Base-by-base conservation (phyloP, 441 rosid genomes). In the Pelargonium australe region DNA sequence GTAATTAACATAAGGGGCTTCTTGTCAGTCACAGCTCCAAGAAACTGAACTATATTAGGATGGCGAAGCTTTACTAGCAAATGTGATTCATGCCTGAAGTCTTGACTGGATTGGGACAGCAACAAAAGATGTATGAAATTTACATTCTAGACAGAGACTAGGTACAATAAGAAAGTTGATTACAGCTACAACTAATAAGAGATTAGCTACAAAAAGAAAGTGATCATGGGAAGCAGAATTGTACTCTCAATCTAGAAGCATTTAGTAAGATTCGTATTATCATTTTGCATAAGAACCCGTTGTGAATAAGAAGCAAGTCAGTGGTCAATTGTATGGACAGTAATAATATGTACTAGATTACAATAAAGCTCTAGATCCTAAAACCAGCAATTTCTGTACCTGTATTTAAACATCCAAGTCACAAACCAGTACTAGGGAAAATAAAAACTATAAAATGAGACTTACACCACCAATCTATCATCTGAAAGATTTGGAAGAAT, bases 1-100 rank as follows among this genome's bases (percentile, higher is more conserved):
- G 98, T 95, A 67, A 95, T 92, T 78, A 95, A 80, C 99, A 95
- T 92, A 73, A 92, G 95, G 16, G 99, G 99, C 86, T 95, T 95
- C 88, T 83, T 89, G 76, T 95, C 96, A 0, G 99, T 92, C 75
- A 92, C 99, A 20, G 99, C 99, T 80, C 99, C 99, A 69, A 95
- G 85, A 81, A 95, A 95, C 72, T 95, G 98, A 66, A 95, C 98
- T 77, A 92, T 83, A 76, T 95, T 95, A 7, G 97, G 97, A 79
- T 95, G 97, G 58, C 97, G 95, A 82, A 95, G 99, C 88, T 95
- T 92, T 75, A 95, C 99, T 65, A 95, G 89, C 83, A 95, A 83
- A 81, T 87, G 86, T 77, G 89, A 97, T 83, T 95, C 99, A 81
- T 92, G 99, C 83, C 98, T 88, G 85, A 95, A 95, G 84, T 95